Conservation (phyloP, 2,329 filamentous ascomycete genomes). For the Rhexocercosporidium sp. region DNA sequence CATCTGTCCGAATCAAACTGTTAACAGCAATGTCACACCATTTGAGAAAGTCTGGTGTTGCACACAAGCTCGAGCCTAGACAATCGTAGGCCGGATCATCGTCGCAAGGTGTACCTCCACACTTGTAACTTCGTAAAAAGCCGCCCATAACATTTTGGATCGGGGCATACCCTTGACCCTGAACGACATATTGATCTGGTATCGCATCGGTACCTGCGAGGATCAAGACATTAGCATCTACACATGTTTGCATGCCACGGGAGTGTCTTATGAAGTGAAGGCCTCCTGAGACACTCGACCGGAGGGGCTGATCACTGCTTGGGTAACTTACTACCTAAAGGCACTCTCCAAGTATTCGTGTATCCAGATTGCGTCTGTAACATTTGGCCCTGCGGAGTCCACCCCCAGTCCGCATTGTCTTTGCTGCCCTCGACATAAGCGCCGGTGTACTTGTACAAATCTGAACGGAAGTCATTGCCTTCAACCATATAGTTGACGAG, state of each 20-base stretch:
- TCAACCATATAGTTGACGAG: slow-evolving; percentile 10
- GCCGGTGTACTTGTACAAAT: slow-evolving; percentile 15
- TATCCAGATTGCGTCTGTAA: background rate
- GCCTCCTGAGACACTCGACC: background rate
- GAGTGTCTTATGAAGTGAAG: background rate
- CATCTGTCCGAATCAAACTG: background rate
- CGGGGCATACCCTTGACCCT: slow-evolving; percentile 5
- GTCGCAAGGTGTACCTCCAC: background rate
- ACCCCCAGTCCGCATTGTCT: slow-evolving; percentile 8
- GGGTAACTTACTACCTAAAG: background rate
- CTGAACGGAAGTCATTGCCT: slow-evolving; percentile 4
- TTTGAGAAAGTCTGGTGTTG: slow-evolving; percentile 1
- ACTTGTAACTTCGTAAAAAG: background rate
- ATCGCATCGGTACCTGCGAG: background rate
- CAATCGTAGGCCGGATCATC: slow-evolving; percentile 3
- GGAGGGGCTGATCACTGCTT: background rate
- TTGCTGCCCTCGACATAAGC: background rate
- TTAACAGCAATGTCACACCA: slow-evolving; percentile 11
- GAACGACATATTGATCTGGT: background rate
- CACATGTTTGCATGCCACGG: background rate
- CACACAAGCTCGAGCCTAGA: slow-evolving; percentile 5
- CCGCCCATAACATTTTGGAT: background rate
- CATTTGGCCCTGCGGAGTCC: background rate
- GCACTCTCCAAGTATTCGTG: slow-evolving; percentile 6
- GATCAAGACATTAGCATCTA: background rate